Evolutionary conservation across 805 yeast genomes (phyloP), one percentile per base, ranked within the genome.

Genomic region (Ogataea parapolymorpha): DNA sequence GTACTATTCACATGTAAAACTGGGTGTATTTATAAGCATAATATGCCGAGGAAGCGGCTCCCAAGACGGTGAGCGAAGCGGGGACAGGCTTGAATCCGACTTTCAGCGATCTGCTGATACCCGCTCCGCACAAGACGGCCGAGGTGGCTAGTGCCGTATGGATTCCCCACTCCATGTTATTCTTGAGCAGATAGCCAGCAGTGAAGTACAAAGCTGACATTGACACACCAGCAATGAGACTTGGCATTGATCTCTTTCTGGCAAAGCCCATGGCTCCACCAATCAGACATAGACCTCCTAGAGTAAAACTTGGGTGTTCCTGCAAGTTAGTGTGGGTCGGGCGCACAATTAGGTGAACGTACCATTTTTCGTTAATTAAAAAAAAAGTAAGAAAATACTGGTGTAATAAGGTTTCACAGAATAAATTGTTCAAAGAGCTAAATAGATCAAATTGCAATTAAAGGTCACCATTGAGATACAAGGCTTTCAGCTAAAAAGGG

Each of bases 111-210:
- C 97, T 75, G 25, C 79, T 75, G n/a, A 83, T 51, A 22, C 95
- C 89, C 7, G 91, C 90, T 29, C 74, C 73, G 9, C 83, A 62
- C 52, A 90, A 72, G 13, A 85, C 55, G 2, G 79, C 52, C 5
- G 95, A 82, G 2, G 90, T 75, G 10, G 80, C 83, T 41, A 89
- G 65, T 0, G 96, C 95, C 13, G 84, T 59, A 59, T 85, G 90
- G 49, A 90, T 71, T 32, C 96, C 96, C 64, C 77, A 77, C 57
- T 85, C 89, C 46, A 78, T 80, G 59, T 87, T 85, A 40, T 80
- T 67, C 49, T 77, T 74, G 46, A 88, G 67, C 50, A 90, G 70
- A 63, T 87, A 85, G 13, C 95, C 91, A 2, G 88, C 81, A 43
- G 69, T 57, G n/a, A 83, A 85, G 58, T 75, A 85, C 20, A 78